These are phyloP conservation scores for Picochlorum sp. DNA, from an alignment of 139 green algal species.

Conservation along the genomic window DNA sequence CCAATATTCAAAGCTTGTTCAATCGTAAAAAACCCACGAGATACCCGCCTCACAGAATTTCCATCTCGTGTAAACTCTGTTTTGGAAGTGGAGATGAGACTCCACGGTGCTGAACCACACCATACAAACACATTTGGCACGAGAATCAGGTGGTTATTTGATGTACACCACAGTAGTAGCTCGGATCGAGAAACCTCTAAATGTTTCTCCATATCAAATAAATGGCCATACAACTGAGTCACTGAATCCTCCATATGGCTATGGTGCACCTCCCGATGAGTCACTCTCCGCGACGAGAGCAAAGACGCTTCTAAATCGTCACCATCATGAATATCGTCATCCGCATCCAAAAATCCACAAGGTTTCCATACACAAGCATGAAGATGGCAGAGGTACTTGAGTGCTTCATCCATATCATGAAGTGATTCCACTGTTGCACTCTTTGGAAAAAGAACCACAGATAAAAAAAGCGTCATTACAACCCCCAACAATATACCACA, in stretches of 20 bases:
- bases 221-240: too few species aligned
- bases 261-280: too few species aligned
- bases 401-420: constrained; percentile 3
- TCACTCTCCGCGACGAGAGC: too few species aligned
- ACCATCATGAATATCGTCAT: too few species aligned
- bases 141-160: too few species aligned
- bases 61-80: not conserved
- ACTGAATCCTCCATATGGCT: too few species aligned
- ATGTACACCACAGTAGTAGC: too few species aligned
- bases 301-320: too few species aligned
- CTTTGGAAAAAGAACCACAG: constrained; percentile 31
- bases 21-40: not conserved
- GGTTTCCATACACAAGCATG: not conserved
- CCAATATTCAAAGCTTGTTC: constrained; percentile 3
- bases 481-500: constrained; percentile 29
- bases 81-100: not conserved
- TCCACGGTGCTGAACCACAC: too few species aligned
- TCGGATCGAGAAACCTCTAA: too few species aligned
- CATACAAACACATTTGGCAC: too few species aligned
- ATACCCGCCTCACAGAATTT: not conserved
- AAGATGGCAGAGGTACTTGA: not conserved
- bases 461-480: constrained; percentile 18
- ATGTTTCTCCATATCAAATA: too few species aligned
- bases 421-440: constrained; percentile 20
- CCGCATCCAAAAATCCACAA: not conserved